phyloP scores from a whole-genome alignment of 1,284 basidiomycete species.

The Cutaneotrichosporon spelunceum region DNA sequence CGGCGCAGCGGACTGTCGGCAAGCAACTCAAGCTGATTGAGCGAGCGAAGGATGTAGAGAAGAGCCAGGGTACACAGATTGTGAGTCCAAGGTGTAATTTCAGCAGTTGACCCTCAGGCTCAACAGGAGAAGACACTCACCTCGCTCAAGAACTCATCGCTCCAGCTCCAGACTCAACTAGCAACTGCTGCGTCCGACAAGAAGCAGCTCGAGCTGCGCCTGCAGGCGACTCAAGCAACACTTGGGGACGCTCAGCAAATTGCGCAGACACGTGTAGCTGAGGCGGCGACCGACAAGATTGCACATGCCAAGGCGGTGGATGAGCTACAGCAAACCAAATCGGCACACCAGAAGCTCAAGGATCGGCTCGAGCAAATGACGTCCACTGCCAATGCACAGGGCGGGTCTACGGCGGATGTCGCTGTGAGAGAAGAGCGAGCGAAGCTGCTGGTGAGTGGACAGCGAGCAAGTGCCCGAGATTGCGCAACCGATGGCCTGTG shows the following conservation, averaged over 20 bases:
- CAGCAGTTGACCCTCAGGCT: conserved; percentile 47
- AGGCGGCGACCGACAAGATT: conserved; percentile 44
- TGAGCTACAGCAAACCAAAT: conserved; percentile 43
- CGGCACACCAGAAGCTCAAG: conserved; percentile 43
- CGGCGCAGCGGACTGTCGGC: conserved; percentile 63
- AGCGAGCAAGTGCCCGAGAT: background rate
- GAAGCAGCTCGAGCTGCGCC: conserved; percentile 38
- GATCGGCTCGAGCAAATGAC: conserved; percentile 45
- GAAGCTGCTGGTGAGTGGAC: conserved; percentile 63
- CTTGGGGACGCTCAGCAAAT: conserved; percentile 49
- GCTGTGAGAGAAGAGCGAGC: conserved; percentile 56
- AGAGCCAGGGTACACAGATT: conserved; percentile 59
- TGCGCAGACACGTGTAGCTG: conserved; percentile 47
- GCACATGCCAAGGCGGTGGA: conserved; percentile 46
- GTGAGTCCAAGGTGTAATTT: conserved; percentile 51
- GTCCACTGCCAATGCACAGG: conserved; percentile 27
- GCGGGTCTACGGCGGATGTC: conserved; percentile 55
- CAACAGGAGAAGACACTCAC: conserved; percentile 57
- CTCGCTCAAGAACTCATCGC: conserved; percentile 52
- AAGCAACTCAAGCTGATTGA: conserved; percentile 77
- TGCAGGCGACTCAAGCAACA: conserved; percentile 47
- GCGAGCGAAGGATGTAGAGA: conserved; percentile 65
- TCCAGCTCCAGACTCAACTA: conserved; percentile 52
- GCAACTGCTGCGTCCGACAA: conserved; percentile 49
- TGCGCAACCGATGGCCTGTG: background rate